phyloP scores from a whole-genome alignment of 371 early-diverging fungal genomes.

The Mucor piriformis region DNA sequence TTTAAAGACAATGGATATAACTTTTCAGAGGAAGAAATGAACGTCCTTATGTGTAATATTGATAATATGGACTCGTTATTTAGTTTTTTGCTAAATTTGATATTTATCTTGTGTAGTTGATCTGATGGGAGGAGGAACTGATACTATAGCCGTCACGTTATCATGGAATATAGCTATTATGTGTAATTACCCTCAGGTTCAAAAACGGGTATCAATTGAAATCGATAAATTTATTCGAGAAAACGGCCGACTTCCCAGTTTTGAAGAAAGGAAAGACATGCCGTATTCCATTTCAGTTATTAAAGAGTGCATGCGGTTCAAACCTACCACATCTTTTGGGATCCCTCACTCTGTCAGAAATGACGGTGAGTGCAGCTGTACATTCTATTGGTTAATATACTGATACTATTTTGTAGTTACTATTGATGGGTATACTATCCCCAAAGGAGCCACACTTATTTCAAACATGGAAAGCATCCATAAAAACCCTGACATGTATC shows the following conservation, averaged over 20 bases:
- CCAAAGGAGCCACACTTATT: conserved; percentile 7
- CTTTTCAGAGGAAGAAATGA: conserved; percentile 4
- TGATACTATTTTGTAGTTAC: background rate
- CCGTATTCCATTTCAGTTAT: conserved; percentile 13
- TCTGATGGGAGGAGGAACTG: conserved; percentile 21
- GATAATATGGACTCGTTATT: background rate
- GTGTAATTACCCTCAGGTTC: conserved; percentile 16
- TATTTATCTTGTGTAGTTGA: too few relatives aligned
- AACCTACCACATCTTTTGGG: conserved; percentile 11
- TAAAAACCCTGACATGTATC: conserved; percentile 5
- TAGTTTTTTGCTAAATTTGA: too few relatives aligned
- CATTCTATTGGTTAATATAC: background rate
- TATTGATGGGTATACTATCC: conserved; percentile 9
- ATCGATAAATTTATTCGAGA: conserved; percentile 7
- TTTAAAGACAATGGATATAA: background rate
- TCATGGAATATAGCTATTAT: conserved; percentile 14
- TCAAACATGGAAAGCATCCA: conserved; percentile 22
- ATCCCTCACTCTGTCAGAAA: conserved; percentile 7
- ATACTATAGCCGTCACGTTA: conserved; percentile 12
- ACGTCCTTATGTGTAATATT: conserved; percentile 11
- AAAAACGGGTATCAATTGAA: conserved; percentile 9
- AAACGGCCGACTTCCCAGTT: conserved; percentile 4
- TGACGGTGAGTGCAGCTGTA: conserved; percentile 11
- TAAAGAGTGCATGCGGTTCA: conserved; percentile 21
- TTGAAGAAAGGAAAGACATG: conserved; percentile 1